A percentile compares a stretch with the other conserved stretches of the same genome.
phyloP scores from a whole-genome alignment of 2,329 filamentous ascomycete genomes.

The Aureobasidium sp. region DNA sequence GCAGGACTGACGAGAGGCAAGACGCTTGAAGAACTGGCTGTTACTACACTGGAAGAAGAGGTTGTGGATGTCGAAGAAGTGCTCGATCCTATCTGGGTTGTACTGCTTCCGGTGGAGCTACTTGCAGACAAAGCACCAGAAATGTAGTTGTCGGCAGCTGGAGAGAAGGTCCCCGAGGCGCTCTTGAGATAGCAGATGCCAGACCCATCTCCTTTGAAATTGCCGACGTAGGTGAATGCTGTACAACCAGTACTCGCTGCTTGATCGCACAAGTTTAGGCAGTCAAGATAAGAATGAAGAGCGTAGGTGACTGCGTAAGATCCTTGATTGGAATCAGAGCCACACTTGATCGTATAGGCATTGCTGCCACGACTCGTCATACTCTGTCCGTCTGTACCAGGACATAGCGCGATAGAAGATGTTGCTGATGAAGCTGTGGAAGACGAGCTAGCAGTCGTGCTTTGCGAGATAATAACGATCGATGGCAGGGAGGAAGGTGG shows the following conservation, averaged over 20 bases:
- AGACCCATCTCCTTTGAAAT: background rate
- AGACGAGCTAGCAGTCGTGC: background rate
- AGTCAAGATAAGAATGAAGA: constrained; percentile 9
- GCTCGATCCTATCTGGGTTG: background rate
- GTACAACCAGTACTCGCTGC: background rate
- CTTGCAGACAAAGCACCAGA: background rate
- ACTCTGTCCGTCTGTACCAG: constrained; percentile 9
- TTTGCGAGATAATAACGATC: background rate
- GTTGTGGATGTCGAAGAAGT: background rate
- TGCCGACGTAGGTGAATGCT: constrained; percentile 14
- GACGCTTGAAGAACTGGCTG: constrained; percentile 12
- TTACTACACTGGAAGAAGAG: constrained; percentile 6
- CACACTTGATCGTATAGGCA: constrained; percentile 9
- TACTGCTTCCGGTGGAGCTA: background rate
- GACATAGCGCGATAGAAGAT: constrained; percentile 13
- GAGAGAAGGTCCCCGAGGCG: background rate
- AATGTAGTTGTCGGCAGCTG: constrained; percentile 9
- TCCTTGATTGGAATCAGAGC: constrained; percentile 1
- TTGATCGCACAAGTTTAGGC: constrained; percentile 9
- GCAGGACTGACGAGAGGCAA: constrained; percentile 10
- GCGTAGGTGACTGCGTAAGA: constrained; percentile 1
- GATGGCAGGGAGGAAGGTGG: background rate
- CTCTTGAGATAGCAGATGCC: constrained; percentile 11
- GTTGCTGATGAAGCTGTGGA: background rate
- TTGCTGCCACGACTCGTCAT: background rate